A percentile compares a stretch with the other conserved stretches of the same genome.
These are phyloP conservation scores for Luvunga scandens DNA, from an alignment of 345 rosid species.

Conservation along the genomic window DNA sequence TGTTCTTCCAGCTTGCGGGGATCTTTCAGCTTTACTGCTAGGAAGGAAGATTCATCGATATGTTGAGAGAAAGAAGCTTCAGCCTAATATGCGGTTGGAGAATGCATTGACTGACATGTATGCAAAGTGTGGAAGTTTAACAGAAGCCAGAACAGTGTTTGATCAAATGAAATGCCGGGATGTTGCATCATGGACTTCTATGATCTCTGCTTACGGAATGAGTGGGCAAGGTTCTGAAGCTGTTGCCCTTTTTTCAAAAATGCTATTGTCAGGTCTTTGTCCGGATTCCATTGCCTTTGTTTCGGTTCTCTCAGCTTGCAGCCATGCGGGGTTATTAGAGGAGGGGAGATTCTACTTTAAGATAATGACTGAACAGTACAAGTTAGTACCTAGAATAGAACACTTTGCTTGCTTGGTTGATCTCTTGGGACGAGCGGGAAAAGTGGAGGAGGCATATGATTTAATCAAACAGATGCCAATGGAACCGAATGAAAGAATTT, in stretches of 20 bases:
- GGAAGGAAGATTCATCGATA: slow-evolving; percentile 56
- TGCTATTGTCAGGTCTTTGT: slow-evolving; percentile 52
- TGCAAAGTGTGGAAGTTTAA: slow-evolving; percentile 64
- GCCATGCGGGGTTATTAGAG: slow-evolving; percentile 64
- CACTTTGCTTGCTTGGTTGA: slow-evolving; percentile 81
- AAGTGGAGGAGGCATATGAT: slow-evolving; percentile 56
- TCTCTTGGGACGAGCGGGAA: slow-evolving; percentile 65
- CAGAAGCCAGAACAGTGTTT: slow-evolving; percentile 55
- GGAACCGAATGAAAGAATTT: slow-evolving; percentile 67
- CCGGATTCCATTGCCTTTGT: slow-evolving; percentile 79
- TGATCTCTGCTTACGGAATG: slow-evolving; percentile 75
- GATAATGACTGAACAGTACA: slow-evolving; percentile 49
- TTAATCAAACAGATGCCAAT: slow-evolving; percentile 52
- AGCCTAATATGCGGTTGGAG: slow-evolving; percentile 64
- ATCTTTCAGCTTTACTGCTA: slow-evolving; percentile 55
- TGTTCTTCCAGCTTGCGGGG: slow-evolving; percentile 77
- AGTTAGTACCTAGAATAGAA: slow-evolving; percentile 54
- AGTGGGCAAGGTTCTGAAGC: slow-evolving; percentile 59
- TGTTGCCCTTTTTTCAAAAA: slow-evolving; percentile 49
- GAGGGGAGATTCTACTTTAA: slow-evolving; percentile 49
- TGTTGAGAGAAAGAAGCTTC: slow-evolving; percentile 43
- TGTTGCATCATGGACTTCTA: slow-evolving; percentile 73
- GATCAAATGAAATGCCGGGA: slow-evolving; percentile 57
- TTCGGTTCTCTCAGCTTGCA: slow-evolving; percentile 71
- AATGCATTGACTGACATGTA: slow-evolving; percentile 75